phyloP scores from a whole-genome alignment of 495 filamentous ascomycete species.

The Thozetella sp. region DNA sequence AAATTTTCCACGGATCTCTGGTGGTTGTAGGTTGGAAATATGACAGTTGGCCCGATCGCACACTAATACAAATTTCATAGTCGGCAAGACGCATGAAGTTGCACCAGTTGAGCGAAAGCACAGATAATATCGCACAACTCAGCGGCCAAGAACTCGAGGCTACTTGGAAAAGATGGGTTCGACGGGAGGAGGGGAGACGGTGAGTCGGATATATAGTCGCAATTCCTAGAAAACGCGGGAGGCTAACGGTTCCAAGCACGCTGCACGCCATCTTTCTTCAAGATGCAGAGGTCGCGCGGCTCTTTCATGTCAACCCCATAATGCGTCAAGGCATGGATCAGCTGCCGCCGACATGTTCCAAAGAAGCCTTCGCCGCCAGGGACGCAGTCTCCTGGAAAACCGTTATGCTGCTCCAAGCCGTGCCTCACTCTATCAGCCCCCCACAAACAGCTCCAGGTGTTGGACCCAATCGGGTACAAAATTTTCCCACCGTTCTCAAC shows the following conservation, averaged over 20 bases:
- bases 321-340: background rate
- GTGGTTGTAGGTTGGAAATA: background rate
- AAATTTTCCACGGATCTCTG: background rate
- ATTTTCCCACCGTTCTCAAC: background rate
- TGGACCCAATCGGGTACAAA: no score
- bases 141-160: background rate
- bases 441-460: background rate
- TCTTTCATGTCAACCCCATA: background rate
- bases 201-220: background rate
- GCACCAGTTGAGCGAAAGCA: background rate
- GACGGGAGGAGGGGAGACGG: background rate
- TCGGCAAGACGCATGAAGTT: background rate
- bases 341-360: background rate
- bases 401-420: background rate
- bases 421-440: background rate
- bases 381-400: background rate
- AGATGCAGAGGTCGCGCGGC: background rate
- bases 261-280: background rate
- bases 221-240: background rate
- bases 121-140: background rate
- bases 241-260: background rate
- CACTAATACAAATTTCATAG: background rate
- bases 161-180: background rate
- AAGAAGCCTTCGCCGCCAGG: background rate
- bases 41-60: no score